phyloP scores from a whole-genome alignment of 306 rosid species.

The Fragaria nilgerrensis region DNA sequence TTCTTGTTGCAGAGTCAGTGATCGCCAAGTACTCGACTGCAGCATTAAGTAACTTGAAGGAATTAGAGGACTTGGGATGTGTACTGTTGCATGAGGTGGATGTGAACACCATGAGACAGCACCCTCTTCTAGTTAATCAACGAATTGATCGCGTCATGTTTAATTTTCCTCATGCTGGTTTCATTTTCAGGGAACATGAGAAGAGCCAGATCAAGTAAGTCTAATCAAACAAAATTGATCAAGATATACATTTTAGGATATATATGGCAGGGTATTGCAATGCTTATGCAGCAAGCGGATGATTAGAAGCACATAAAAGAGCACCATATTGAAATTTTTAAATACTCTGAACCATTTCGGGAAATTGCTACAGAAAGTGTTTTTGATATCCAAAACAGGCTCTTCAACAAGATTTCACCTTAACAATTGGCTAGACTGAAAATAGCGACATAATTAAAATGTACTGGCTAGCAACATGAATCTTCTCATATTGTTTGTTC shows the following conservation, averaged over 20 bases:
- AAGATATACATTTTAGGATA: background rate
- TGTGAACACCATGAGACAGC: slow-evolving; percentile 22
- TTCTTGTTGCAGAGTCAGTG: background rate
- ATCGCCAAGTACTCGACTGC: background rate
- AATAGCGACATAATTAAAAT: too few relatives aligned
- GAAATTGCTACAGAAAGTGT: background rate
- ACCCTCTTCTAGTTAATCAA: background rate
- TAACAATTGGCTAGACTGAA: too few relatives aligned
- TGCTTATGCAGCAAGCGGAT: too few relatives aligned
- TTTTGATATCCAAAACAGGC: background rate
- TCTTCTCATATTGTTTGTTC: too few relatives aligned
- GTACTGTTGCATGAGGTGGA: slow-evolving; percentile 31
- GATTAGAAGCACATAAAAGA: too few relatives aligned
- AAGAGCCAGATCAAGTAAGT: background rate
- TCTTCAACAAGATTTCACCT: too few relatives aligned
- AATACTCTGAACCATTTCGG: too few relatives aligned
- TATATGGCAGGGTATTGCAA: too few relatives aligned
- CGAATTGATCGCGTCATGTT: slow-evolving; percentile 25
- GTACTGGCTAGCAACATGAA: too few relatives aligned
- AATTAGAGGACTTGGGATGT: slow-evolving; percentile 31
- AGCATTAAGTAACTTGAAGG: slow-evolving; percentile 1
- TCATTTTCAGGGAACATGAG: background rate
- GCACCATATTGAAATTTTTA: too few relatives aligned
- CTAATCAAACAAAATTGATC: background rate
- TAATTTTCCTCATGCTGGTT: slow-evolving; percentile 42